phyloP scores from a whole-genome alignment of 2,329 filamentous ascomycete species.

The Trichoderma guizhouense region DNA sequence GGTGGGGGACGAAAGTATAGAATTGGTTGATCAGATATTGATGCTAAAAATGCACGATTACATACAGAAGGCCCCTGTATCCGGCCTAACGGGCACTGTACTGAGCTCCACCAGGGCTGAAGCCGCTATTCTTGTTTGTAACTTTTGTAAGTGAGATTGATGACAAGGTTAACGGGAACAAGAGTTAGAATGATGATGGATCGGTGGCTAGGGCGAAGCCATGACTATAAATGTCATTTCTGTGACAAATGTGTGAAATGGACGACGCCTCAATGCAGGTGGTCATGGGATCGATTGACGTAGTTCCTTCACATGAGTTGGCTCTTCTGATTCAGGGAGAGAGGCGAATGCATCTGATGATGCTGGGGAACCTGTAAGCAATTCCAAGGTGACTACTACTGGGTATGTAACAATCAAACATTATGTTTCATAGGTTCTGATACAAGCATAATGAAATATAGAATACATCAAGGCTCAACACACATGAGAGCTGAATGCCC shows the following conservation, averaged over 20 bases:
- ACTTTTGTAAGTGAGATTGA: not conserved
- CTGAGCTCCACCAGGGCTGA: not conserved
- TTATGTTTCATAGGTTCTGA: not conserved
- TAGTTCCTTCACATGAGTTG: not conserved
- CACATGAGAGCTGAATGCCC: conserved; percentile 81
- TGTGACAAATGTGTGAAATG: not conserved
- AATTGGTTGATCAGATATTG: not conserved
- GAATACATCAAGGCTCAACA: conserved; percentile 44
- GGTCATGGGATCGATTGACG: not conserved
- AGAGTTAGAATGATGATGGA: not conserved
- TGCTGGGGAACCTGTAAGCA: not conserved
- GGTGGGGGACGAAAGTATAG: conserved; percentile 30
- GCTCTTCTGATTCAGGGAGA: not conserved
- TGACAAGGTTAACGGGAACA: not conserved
- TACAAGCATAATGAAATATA: not conserved
- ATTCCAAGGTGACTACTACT: not conserved
- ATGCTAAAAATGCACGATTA: not conserved
- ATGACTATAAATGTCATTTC: not conserved
- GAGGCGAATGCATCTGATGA: not conserved
- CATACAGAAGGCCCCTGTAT: not conserved
- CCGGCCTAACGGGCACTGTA: not conserved
- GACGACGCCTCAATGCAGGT: not conserved
- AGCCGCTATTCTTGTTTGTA: not conserved
- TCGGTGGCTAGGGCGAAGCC: not conserved
- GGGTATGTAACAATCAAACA: not conserved